These are phyloP conservation scores for Anthoceros angustus DNA, from an alignment of 225 moss, liverwort and hornwort genomes.

Conservation along the genomic window DNA sequence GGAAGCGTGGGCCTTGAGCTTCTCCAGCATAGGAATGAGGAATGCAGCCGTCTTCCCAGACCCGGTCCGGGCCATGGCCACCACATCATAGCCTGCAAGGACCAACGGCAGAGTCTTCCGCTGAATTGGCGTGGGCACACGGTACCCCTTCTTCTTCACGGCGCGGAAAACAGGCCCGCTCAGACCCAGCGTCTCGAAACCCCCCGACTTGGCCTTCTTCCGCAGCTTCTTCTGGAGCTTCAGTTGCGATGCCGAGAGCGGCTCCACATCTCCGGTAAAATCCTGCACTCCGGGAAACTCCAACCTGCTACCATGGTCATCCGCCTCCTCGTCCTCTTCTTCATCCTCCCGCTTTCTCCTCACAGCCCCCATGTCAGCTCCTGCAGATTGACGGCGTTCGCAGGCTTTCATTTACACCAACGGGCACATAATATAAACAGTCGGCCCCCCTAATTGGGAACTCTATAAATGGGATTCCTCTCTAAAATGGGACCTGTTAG, in stretches of 20 bases:
- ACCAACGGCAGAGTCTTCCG: slow-evolving; percentile 74
- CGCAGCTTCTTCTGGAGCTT: slow-evolving; percentile 43
- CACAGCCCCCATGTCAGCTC: too few species aligned
- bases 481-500: too few species aligned
- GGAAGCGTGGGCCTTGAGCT: slow-evolving; percentile 52
- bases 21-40: slow-evolving; percentile 76
- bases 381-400: too few species aligned
- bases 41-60: slow-evolving; percentile 87
- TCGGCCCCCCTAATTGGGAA: too few species aligned
- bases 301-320: background rate
- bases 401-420: too few species aligned
- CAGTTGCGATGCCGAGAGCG: slow-evolving; percentile 29
- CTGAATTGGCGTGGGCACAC: slow-evolving; percentile 95
- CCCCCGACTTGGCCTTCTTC: slow-evolving; percentile 83
- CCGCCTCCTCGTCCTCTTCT: background rate
- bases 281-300: slow-evolving; percentile 26
- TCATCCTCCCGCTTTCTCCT: background rate
- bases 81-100: slow-evolving; percentile 75
- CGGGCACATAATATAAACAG: too few species aligned
- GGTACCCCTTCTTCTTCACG: slow-evolving; percentile 87
- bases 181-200: slow-evolving; percentile 80
- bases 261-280: slow-evolving; percentile 23
- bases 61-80: slow-evolving; percentile 82
- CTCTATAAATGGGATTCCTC: too few species aligned
- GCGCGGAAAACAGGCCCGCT: slow-evolving; percentile 73